Evolutionary conservation across 148 eudicot genomes (phyloP).

Genomic region (Chenopodium album): DNA sequence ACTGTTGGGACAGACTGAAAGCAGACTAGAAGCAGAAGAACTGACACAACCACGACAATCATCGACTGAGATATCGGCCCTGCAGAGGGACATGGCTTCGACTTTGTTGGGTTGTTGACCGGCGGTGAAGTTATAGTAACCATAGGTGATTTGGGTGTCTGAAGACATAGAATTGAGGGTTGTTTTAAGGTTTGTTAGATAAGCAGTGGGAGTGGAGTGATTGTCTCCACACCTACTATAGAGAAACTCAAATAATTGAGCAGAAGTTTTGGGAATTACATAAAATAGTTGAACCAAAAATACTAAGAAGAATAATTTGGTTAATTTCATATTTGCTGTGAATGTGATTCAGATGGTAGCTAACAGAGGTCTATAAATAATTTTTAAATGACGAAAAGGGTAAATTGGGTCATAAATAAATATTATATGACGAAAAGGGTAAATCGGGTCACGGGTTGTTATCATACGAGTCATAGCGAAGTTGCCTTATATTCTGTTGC

Average conservation of each 20-base stretch:
- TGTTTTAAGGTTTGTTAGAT: conserved; percentile 23
- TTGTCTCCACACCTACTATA: neutral
- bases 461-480: no score
- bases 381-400: no score
- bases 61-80: conserved; percentile 15
- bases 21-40: neutral
- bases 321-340: neutral
- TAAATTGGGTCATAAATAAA: no score
- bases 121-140: conserved; percentile 42
- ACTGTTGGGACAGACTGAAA: conserved; percentile 24
- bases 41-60: conserved; percentile 21
- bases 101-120: conserved; percentile 28
- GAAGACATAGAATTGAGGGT: conserved; percentile 19
- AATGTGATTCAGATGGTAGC: neutral
- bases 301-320: neutral
- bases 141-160: conserved; percentile 33
- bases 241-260: conserved; percentile 18
- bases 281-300: neutral
- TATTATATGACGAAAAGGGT: no score
- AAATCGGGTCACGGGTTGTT: no score
- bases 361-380: no score
- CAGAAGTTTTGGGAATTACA: neutral
- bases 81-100: conserved; percentile 28
- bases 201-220: conserved; percentile 31
- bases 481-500: no score